These are phyloP conservation scores for Kazachstania kunashirensis DNA, from an alignment of 805 yeast genomes.

Conservation along the genomic window DNA sequence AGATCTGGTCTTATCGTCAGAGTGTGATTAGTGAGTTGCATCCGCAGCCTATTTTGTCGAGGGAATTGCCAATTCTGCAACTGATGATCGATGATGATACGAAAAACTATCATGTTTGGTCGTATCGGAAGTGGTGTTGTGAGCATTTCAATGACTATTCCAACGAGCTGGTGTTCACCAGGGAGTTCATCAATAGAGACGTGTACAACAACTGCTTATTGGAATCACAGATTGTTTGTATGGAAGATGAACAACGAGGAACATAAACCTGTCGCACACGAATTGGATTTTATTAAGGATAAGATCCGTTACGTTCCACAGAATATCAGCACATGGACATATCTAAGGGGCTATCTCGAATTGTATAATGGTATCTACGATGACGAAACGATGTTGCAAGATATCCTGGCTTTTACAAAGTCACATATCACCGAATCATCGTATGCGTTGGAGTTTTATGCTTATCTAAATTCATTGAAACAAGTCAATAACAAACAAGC, in stretches of 20 bases:
- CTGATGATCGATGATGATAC: slow-evolving; percentile 67
- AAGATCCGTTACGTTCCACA: slow-evolving; percentile 58
- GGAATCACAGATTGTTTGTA: slow-evolving; percentile 77
- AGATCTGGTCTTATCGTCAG: slow-evolving; percentile 93
- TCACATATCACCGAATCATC: slow-evolving; percentile 39
- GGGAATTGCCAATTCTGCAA: slow-evolving; percentile 59
- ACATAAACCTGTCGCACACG: slow-evolving; percentile 35
- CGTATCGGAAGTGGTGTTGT: slow-evolving; percentile 79
- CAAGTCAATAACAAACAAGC: slow-evolving; percentile 8
- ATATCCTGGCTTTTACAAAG: slow-evolving; percentile 38
- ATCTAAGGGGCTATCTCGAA: slow-evolving; percentile 49
- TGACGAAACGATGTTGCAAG: too few species aligned
- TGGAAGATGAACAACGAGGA: slow-evolving; percentile 23
- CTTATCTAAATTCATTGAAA: slow-evolving; percentile 37
- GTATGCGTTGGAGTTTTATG: slow-evolving; percentile 56
- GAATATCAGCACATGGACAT: slow-evolving; percentile 82
- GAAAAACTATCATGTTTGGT: slow-evolving; percentile 96
- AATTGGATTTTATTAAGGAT: slow-evolving; percentile 42
- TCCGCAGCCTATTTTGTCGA: slow-evolving; percentile 25
- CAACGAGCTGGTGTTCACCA: slow-evolving; percentile 45
- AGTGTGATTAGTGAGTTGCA: slow-evolving; percentile 38
- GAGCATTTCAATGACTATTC: slow-evolving; percentile 41
- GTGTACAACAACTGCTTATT: slow-evolving; percentile 84
- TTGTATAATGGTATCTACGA: too few species aligned
- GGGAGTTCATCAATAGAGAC: slow-evolving; percentile 45